Evolutionary conservation across 1,139 yeast species (phyloP).

Genomic region (Pneumocystis wakefieldiae): DNA sequence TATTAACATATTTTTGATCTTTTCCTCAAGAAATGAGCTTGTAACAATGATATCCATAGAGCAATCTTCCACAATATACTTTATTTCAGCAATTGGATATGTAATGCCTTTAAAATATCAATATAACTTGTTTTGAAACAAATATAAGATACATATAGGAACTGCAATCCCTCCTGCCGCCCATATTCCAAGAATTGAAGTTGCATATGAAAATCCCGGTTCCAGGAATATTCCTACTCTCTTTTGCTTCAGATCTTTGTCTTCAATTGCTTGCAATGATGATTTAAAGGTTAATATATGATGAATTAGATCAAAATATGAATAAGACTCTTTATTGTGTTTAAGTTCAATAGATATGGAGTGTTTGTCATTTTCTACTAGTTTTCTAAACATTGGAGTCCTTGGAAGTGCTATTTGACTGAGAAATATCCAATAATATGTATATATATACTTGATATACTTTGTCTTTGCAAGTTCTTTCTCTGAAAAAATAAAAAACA

Average conservation of each 20-base stretch:
- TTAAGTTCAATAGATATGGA: neutral
- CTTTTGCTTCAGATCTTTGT: neutral
- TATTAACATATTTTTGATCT: neutral
- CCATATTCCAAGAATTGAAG: constrained; percentile 8
- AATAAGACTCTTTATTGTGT: neutral
- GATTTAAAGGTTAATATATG: neutral
- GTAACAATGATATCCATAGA: constrained; percentile 1
- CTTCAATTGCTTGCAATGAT: neutral
- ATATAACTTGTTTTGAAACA: neutral
- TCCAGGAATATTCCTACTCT: constrained; percentile 7
- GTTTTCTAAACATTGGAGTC: neutral
- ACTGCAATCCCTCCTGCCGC: constrained; percentile 12
- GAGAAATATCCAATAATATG: neutral
- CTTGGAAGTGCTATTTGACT: neutral
- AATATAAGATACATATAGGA: constrained; percentile 7
- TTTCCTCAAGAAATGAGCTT: neutral
- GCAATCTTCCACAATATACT: constrained; percentile 6
- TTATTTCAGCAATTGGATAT: constrained; percentile 10
- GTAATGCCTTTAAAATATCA: neutral
- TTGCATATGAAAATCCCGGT: constrained; percentile 6
- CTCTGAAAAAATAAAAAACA: neutral
- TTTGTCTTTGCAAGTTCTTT: neutral
- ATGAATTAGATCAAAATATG: neutral
- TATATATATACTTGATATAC: neutral
- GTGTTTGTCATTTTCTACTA: neutral